These are phyloP conservation scores for Ophiostoma ips DNA, from an alignment of 2,329 filamentous ascomycete genomes.

Conservation along the genomic window DNA sequence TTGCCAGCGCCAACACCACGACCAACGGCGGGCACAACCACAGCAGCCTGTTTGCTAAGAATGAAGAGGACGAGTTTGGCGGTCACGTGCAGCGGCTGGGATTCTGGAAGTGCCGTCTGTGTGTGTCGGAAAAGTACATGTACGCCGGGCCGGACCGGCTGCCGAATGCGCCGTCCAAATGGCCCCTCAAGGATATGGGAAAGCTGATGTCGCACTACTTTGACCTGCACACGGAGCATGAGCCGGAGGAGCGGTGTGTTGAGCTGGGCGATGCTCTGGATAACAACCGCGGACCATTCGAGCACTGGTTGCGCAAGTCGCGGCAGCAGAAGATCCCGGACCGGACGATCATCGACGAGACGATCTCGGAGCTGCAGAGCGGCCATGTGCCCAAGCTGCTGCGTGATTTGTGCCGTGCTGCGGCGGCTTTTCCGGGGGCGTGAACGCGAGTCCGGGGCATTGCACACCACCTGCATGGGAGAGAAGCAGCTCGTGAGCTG, in stretches of 20 bases:
- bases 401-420: constrained; percentile 17
- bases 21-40: background rate
- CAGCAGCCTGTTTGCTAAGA: constrained; percentile 11
- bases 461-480: too few species aligned
- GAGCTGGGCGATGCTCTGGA: constrained; percentile 30
- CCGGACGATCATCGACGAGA: constrained; percentile 22
- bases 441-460: background rate
- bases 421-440: constrained; percentile 15
- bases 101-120: constrained; percentile 33
- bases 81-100: constrained; percentile 27
- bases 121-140: constrained; percentile 28
- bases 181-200: constrained; percentile 31
- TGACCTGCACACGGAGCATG: constrained; percentile 32
- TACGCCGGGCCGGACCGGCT: constrained; percentile 26
- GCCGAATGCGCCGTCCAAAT: constrained; percentile 31
- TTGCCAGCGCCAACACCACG: background rate
- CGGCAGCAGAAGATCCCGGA: constrained; percentile 24
- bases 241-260: constrained; percentile 25
- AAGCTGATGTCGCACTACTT: constrained; percentile 34
- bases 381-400: constrained; percentile 23
- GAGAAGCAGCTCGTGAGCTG: background rate
- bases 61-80: constrained; percentile 11
- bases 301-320: constrained; percentile 33
- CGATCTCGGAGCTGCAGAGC: constrained; percentile 21
- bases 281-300: constrained; percentile 30